phyloP scores from a whole-genome alignment of 2,329 filamentous ascomycete species.

The Aspergillus calidoustus region DNA sequence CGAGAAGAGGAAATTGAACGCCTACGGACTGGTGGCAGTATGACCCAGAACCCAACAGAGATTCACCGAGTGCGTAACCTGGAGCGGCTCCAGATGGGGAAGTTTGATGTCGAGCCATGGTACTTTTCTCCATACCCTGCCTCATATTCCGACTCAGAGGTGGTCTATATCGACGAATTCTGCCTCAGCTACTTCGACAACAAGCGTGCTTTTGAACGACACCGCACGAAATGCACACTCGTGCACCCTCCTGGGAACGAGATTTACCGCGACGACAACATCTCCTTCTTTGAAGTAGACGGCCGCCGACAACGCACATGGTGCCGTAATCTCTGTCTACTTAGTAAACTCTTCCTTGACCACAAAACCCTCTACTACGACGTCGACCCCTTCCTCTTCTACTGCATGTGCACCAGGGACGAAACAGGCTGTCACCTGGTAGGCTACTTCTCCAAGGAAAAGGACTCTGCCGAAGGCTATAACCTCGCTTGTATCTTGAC shows the following conservation, averaged over 20 bases:
- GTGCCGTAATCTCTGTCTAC: constrained; percentile 93
- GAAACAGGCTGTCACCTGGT: constrained; percentile 93
- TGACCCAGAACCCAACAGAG: constrained; percentile 98
- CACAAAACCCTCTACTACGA: constrained; percentile 99
- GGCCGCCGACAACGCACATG: constrained; percentile 97
- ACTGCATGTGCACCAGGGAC: constrained; percentile 94
- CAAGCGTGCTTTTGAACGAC: constrained; percentile 78
- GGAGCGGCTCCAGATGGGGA: constrained; percentile 90
- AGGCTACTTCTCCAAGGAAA: constrained; percentile 99
- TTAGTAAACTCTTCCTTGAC: constrained; percentile 96
- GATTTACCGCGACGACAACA: constrained; percentile 88
- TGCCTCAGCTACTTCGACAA: constrained; percentile 91
- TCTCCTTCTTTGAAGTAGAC: constrained; percentile 97
- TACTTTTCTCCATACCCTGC: constrained; percentile 98
- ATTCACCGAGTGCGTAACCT: constrained; percentile 95
- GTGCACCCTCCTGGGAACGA: constrained; percentile 96
- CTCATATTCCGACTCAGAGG: constrained; percentile 81
- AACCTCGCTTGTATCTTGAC: constrained; percentile 98
- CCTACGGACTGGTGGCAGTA: constrained; percentile 88
- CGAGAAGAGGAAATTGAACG: constrained; percentile 94
- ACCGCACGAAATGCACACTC: constrained; percentile 86
- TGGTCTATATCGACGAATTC: constrained; percentile 97
- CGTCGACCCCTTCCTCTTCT: constrained; percentile 95
- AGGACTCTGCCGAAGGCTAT: constrained; percentile 94
- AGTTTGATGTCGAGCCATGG: constrained; percentile 92